phyloP scores from a whole-genome alignment of 2,329 filamentous ascomycete species.

The Dactylellina leptospora region DNA sequence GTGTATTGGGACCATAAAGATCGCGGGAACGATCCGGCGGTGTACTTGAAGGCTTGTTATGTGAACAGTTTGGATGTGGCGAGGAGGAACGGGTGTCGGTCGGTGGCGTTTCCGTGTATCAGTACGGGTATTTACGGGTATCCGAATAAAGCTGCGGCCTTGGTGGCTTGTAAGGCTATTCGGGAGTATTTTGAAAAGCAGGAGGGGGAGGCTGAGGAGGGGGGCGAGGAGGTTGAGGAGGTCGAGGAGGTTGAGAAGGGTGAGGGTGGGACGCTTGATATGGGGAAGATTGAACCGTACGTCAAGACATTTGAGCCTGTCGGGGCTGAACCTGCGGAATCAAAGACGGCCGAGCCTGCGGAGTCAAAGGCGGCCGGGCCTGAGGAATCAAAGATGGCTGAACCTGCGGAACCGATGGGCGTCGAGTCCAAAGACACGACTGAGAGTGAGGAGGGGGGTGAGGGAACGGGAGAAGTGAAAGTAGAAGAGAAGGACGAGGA shows the following conservation, averaged over 20 bases:
- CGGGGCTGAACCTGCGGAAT: neutral
- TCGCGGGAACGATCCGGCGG: slow-evolving; percentile 59
- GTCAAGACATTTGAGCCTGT: neutral
- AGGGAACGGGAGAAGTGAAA: neutral
- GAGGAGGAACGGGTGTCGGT: slow-evolving; percentile 71
- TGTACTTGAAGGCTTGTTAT: slow-evolving; percentile 72
- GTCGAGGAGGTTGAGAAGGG: neutral
- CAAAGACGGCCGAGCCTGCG: neutral
- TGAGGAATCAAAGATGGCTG: neutral
- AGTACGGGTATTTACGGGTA: slow-evolving; percentile 93
- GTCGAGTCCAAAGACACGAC: too few relatives aligned
- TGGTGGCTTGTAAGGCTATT: slow-evolving; percentile 72
- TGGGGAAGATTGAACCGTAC: neutral
- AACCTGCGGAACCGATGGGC: neutral
- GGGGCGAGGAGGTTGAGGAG: slow-evolving; percentile 3
- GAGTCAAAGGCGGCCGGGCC: neutral
- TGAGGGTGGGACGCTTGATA: neutral
- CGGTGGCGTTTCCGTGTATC: slow-evolving; percentile 81
- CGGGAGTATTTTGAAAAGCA: slow-evolving; percentile 64
- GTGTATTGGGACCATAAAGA: slow-evolving; percentile 67
- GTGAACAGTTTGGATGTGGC: slow-evolving; percentile 76
- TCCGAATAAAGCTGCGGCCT: slow-evolving; percentile 76
- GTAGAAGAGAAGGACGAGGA: slow-evolving; percentile 13
- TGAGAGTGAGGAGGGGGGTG: slow-evolving; percentile 8
- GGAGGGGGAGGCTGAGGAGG: slow-evolving; percentile 57